Evolutionary conservation across 2,329 filamentous ascomycete species (phyloP).

Genomic region (Aspergillus pseudoviridinutans): DNA sequence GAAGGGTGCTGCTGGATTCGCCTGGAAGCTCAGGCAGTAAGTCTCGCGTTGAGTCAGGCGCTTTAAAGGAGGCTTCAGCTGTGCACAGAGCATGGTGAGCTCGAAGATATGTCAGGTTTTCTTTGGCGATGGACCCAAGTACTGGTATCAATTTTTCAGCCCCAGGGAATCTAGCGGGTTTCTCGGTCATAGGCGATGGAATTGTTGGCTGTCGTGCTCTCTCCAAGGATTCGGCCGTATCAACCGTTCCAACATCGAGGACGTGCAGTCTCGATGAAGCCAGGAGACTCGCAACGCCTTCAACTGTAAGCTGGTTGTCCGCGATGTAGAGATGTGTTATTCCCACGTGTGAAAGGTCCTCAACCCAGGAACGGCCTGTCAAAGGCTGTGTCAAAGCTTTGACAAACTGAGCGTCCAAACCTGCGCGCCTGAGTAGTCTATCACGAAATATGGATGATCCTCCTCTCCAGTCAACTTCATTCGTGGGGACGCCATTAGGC

Average conservation of each 20-base stretch:
- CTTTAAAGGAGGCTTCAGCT: constrained; percentile 36
- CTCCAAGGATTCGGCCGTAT: constrained; percentile 28
- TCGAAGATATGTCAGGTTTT: constrained; percentile 51
- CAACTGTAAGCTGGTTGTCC: constrained; percentile 53
- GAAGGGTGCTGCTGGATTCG: constrained; percentile 26
- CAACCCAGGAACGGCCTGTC: constrained; percentile 52
- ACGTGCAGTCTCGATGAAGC: constrained; percentile 51
- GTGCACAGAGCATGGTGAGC: constrained; percentile 55
- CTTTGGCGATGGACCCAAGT: constrained; percentile 44
- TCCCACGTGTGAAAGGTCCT: constrained; percentile 52
- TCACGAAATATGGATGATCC: constrained; percentile 2
- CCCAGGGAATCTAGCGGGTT: constrained; percentile 39
- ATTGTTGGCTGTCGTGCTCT: constrained; percentile 6
- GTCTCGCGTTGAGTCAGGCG: constrained; percentile 20
- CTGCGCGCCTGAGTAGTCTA: constrained; percentile 23
- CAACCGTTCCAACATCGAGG: constrained; percentile 52
- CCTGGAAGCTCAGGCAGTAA: constrained; percentile 31
- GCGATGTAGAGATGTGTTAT: constrained; percentile 60
- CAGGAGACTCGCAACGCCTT: constrained; percentile 52
- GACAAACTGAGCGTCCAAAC: constrained; percentile 47
- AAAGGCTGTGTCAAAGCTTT: constrained; percentile 47
- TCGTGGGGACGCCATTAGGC: constrained; percentile 10
- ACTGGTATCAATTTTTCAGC: constrained; percentile 53
- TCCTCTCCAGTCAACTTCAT: constrained; percentile 1
- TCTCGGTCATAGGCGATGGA: constrained; percentile 5